phyloP scores from a whole-genome alignment of 495 filamentous ascomycete species.

The Bombardia bombarda region DNA sequence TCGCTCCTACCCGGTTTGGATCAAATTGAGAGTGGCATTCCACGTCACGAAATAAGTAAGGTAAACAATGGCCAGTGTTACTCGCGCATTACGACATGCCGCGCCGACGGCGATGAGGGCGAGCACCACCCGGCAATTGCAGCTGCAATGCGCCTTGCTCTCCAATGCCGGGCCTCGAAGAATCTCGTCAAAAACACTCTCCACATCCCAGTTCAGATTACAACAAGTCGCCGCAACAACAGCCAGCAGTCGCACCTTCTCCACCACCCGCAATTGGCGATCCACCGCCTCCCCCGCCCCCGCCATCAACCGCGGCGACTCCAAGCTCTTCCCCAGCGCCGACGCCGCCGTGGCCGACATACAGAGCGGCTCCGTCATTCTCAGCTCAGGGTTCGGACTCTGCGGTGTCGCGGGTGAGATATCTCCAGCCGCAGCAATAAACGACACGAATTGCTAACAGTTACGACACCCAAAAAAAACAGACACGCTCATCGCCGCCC shows the following conservation, averaged over 20 bases:
- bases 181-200: too few species aligned
- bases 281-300: constrained; percentile 22
- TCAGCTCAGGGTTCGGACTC: constrained; percentile 55
- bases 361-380: constrained; percentile 46
- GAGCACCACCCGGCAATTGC: neutral
- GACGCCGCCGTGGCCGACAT: constrained; percentile 56
- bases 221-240: too few species aligned
- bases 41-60: too few species aligned
- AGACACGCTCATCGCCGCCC: constrained; percentile 43
- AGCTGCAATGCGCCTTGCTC: too few species aligned
- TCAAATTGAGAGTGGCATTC: too few species aligned
- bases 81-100: constrained; percentile 6
- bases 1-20: too few species aligned
- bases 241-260: too few species aligned
- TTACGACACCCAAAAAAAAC: neutral
- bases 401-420: constrained; percentile 51
- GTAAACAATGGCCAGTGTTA: constrained; percentile 8
- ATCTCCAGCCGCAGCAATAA: too few species aligned
- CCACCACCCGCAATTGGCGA: constrained; percentile 11
- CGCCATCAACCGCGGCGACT: constrained; percentile 28
- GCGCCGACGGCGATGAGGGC: constrained; percentile 1
- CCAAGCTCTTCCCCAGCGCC: constrained; percentile 48
- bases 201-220: too few species aligned
- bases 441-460: too few species aligned
- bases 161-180: too few species aligned